Evolutionary conservation across 169 alveolate species (phyloP).

Genomic region (Plasmodium coatneyi): DNA sequence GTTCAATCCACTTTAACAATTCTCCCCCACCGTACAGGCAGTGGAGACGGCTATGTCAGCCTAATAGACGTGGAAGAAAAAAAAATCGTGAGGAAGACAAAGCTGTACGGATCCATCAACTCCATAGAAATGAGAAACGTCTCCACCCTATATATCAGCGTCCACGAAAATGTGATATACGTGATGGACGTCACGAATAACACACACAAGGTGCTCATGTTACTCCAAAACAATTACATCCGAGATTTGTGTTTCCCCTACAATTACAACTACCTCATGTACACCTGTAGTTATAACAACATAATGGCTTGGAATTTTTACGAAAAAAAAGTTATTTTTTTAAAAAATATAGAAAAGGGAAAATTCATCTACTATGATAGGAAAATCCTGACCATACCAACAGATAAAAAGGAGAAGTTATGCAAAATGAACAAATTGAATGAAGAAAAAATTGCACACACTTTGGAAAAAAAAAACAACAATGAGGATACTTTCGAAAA

Average conservation of each 20-base stretch:
- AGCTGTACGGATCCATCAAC: constrained; percentile 49
- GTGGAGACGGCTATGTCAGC: constrained; percentile 72
- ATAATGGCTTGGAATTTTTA: constrained; percentile 73
- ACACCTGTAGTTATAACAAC: constrained; percentile 65
- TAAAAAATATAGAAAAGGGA: constrained; percentile 48
- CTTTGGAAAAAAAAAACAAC: constrained; percentile 8
- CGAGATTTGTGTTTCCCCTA: constrained; percentile 57
- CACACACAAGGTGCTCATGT: constrained; percentile 25
- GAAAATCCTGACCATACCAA: constrained; percentile 46
- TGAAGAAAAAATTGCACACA: background rate
- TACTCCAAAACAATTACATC: constrained; percentile 37
- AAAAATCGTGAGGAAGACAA: constrained; percentile 43
- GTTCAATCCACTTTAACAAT: background rate
- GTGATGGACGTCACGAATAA: constrained; percentile 49
- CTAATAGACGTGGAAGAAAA: constrained; percentile 44
- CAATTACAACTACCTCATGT: constrained; percentile 49
- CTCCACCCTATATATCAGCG: constrained; percentile 49
- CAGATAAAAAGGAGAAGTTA: constrained; percentile 31
- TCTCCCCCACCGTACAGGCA: constrained; percentile 11
- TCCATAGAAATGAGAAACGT: constrained; percentile 69
- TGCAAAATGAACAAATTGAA: constrained; percentile 15
- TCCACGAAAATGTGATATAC: constrained; percentile 50
- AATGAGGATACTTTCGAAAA: constrained; percentile 13
- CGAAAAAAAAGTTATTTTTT: constrained; percentile 52
- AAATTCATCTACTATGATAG: constrained; percentile 59